Percentiles rank a stretch among this genome's conserved stretches.
Evolutionary conservation across 306 rosid species (phyloP).

Genomic region (Pyrus betulifolia): DNA sequence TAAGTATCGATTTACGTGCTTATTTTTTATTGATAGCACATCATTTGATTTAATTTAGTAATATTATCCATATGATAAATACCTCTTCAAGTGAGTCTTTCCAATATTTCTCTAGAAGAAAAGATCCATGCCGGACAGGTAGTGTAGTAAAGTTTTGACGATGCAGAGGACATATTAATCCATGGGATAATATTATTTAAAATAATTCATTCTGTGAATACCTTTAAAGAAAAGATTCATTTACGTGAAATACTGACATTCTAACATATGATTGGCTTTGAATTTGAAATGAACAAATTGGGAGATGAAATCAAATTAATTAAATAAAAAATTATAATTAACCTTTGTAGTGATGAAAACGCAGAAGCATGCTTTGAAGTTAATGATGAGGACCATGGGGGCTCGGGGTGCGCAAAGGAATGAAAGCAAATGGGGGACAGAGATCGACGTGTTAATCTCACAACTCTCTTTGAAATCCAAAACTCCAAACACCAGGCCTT

Average conservation of each 20-base stretch:
- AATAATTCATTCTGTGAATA: background rate
- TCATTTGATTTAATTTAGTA: no score
- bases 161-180: background rate
- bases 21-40: no score
- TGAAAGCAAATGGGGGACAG: conserved; percentile 37
- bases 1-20: no score
- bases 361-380: conserved; percentile 54
- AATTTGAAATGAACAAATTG: conserved; percentile 6
- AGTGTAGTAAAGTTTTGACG: background rate
- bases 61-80: no score
- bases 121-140: background rate
- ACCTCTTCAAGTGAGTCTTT: no score
- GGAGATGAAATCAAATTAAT: background rate
- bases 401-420: conserved; percentile 16
- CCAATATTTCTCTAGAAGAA: background rate
- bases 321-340: background rate
- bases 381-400: conserved; percentile 30
- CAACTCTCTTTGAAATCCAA: conserved; percentile 21
- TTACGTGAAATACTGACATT: conserved; percentile 4
- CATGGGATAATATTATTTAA: background rate
- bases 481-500: conserved; percentile 56
- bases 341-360: conserved; percentile 33
- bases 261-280: conserved; percentile 26
- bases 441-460: conserved; percentile 42
- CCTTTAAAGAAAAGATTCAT: conserved; percentile 6